A percentile compares a stretch with the other conserved stretches of the same genome.
Conservation (phyloP, 2,329 filamentous ascomycete species). For the Aspergillus clavatus region DNA sequence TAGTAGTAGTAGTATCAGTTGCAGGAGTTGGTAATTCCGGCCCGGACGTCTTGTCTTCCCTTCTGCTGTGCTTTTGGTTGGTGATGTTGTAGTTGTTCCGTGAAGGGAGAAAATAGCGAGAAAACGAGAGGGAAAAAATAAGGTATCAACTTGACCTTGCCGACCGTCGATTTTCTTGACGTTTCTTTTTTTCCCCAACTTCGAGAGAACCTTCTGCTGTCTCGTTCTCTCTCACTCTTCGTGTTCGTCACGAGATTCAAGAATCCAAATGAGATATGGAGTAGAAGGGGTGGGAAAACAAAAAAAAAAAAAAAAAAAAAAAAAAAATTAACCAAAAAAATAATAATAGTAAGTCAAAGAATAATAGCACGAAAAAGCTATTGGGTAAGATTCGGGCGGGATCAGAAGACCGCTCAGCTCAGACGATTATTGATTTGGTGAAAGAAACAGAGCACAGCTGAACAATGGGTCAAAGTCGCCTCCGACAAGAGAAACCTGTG, state of each 20-base stretch:
- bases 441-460: constrained; percentile 19
- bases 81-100: background rate
- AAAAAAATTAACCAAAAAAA: no score
- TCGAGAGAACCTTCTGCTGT: background rate
- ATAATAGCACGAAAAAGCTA: background rate
- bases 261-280: constrained; percentile 1
- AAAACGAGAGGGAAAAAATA: background rate
- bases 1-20: no score
- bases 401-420: constrained; percentile 16
- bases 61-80: background rate
- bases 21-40: no score
- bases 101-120: background rate
- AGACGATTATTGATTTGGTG: background rate
- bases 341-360: no score
- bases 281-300: no score
- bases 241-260: constrained; percentile 1
- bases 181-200: background rate
- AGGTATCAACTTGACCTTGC: background rate
- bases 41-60: no score
- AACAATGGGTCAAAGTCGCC: constrained; percentile 23
- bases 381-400: constrained; percentile 10
- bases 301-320: no score
- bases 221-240: background rate
- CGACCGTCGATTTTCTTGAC: constrained; percentile 1
- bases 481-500: constrained; percentile 13